phyloP scores from a whole-genome alignment of 1,284 basidiomycete genomes.

The Thelephora terrestris region DNA sequence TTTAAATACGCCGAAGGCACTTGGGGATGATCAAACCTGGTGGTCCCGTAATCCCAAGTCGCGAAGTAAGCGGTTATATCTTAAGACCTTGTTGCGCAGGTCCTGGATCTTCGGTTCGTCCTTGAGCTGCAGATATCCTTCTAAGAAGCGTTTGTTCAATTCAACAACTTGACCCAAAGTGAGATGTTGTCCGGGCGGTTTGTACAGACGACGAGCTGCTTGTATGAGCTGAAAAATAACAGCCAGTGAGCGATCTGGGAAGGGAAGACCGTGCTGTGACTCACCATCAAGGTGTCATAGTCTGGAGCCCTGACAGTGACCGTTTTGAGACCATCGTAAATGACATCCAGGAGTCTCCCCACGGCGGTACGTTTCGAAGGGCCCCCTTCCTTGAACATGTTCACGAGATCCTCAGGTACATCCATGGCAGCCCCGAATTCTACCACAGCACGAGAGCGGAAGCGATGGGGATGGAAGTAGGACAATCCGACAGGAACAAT shows the following conservation, averaged over 20 bases:
- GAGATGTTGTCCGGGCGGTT: conserved; percentile 89
- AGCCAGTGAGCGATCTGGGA: conserved; percentile 4
- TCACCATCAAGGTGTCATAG: conserved; percentile 95
- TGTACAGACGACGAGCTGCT: conserved; percentile 91
- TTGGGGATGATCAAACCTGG: conserved; percentile 48
- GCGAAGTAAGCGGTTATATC: conserved; percentile 86
- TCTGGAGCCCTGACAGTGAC: conserved; percentile 96
- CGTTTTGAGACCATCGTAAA: conserved; percentile 95
- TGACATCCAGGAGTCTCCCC: conserved; percentile 80
- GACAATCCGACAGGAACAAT: conserved; percentile 92
- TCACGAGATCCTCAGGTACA: conserved; percentile 78
- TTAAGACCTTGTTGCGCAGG: conserved; percentile 77
- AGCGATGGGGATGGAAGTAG: conserved; percentile 94
- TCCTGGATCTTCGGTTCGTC: conserved; percentile 87
- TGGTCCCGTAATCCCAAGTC: conserved; percentile 98
- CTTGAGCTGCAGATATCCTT: conserved; percentile 91
- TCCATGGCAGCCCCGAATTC: conserved; percentile 93
- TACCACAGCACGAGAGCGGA: conserved; percentile 91
- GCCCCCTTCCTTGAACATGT: conserved; percentile 89
- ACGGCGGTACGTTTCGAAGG: conserved; percentile 87
- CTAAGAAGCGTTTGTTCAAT: conserved; percentile 88
- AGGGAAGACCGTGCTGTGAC: conserved; percentile 11
- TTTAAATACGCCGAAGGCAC: background rate
- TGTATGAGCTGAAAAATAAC: conserved; percentile 71
- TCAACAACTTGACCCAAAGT: conserved; percentile 96